A percentile compares a stretch with the other conserved stretches of the same genome.
Conservation (phyloP, 768 basidiomycete genomes). For the Boletus fagicola region DNA sequence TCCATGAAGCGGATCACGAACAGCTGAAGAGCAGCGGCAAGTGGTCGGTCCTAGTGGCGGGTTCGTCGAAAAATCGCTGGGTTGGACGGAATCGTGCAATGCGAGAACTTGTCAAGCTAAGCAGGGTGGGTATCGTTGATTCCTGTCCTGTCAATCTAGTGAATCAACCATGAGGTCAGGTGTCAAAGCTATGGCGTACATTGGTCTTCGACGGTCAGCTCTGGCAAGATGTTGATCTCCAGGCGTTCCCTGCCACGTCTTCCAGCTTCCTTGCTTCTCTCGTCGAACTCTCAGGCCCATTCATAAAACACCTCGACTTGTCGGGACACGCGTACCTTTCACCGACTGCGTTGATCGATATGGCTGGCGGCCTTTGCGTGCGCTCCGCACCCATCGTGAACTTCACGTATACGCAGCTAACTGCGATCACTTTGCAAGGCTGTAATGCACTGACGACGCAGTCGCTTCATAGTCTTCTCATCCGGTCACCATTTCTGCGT, state of each 20-base stretch:
- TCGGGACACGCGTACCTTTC: conserved; percentile 57
- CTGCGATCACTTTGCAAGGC: conserved; percentile 66
- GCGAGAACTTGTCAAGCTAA: conserved; percentile 74
- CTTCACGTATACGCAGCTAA: conserved; percentile 62
- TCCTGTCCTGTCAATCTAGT: conserved; percentile 12
- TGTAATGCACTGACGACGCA: conserved; percentile 64
- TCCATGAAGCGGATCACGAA: conserved; percentile 60
- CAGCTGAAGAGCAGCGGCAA: conserved; percentile 42
- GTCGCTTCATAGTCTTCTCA: conserved; percentile 68
- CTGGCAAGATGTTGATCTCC: conserved; percentile 69
- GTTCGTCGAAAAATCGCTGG: conserved; percentile 65
- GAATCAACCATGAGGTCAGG: conserved; percentile 43
- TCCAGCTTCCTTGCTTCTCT: conserved; percentile 51
- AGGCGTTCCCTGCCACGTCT: conserved; percentile 58
- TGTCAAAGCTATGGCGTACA: conserved; percentile 72
- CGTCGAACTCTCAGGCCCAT: conserved; percentile 56
- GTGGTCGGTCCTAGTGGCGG: conserved; percentile 64
- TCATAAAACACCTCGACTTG: conserved; percentile 60
- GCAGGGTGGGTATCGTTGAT: conserved; percentile 56
- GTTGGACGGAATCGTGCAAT: conserved; percentile 72
- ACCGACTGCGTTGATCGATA: conserved; percentile 47
- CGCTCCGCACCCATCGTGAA: conserved; percentile 29
- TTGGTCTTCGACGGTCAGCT: conserved; percentile 84
- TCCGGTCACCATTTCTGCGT: conserved; percentile 58
- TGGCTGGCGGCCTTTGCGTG: conserved; percentile 56